Evolutionary conservation across 139 green algal genomes (phyloP).

Genomic region (Micractinium conductrix): DNA sequence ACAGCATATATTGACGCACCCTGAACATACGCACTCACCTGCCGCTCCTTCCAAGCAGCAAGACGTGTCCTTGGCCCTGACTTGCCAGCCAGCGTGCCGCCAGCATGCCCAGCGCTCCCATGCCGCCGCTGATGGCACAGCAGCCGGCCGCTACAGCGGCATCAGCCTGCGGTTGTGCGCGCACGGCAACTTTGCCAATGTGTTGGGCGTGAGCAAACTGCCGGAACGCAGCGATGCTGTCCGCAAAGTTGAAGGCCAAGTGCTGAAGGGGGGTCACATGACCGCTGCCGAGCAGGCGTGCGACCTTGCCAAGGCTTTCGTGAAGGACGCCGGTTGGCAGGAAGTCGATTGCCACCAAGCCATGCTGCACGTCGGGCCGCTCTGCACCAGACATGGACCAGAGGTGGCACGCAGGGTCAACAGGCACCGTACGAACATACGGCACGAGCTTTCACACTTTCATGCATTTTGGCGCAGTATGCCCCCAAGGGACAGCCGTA

Average conservation of each 20-base stretch:
- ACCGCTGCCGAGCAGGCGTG: constrained; percentile 47
- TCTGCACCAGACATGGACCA: background rate
- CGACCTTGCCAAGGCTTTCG: constrained; percentile 30
- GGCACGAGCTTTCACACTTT: no score
- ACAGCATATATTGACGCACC: no score
- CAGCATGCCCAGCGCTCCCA: constrained; percentile 52
- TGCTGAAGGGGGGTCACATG: constrained; percentile 51
- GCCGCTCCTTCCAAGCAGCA: constrained; percentile 49
- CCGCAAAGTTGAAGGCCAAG: constrained; percentile 45
- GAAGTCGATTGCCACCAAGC: constrained; percentile 51
- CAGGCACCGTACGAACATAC: no score
- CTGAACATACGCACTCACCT: background rate
- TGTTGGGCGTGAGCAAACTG: no score
- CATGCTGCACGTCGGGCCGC: constrained; percentile 10
- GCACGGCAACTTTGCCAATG: constrained; percentile 83
- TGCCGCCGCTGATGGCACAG: no score
- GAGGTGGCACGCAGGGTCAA: no score
- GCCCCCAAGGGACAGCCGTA: no score
- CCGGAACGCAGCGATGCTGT: constrained; percentile 64
- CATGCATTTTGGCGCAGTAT: no score
- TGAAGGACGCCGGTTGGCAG: constrained; percentile 60
- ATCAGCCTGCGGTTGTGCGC: background rate
- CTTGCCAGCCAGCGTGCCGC: constrained; percentile 62
- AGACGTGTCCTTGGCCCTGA: constrained; percentile 13
- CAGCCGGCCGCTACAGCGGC: background rate